Evolutionary conservation across 2,329 filamentous ascomycete genomes (phyloP).

Genomic region (Trichophyton mentagrophytes): DNA sequence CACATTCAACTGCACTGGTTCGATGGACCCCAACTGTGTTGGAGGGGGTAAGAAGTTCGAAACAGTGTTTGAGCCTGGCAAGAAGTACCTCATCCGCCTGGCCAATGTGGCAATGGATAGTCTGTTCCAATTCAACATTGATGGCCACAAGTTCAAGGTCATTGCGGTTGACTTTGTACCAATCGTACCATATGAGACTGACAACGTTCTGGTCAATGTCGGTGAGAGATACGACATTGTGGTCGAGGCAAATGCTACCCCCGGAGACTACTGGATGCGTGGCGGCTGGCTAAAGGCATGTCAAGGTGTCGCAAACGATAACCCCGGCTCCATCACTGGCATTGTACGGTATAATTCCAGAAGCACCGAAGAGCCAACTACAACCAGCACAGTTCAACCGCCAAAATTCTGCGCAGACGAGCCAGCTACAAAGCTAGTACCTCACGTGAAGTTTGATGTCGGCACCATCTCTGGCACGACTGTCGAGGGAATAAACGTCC

Average conservation of each 20-base stretch:
- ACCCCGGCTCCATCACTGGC: constrained; percentile 21
- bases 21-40: neutral
- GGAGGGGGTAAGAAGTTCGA: neutral
- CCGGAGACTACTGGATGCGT: constrained; percentile 30
- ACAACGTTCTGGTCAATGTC: constrained; percentile 24
- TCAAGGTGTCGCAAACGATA: constrained; percentile 26
- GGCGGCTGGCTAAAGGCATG: constrained; percentile 19
- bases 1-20: neutral
- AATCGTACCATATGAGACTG: constrained; percentile 41
- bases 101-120: constrained; percentile 35
- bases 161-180: constrained; percentile 46
- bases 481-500: neutral
- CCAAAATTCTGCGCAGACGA: constrained; percentile 18
- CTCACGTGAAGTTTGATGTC: neutral
- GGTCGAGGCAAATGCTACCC: constrained; percentile 18
- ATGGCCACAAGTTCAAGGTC: constrained; percentile 44
- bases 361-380: constrained; percentile 11
- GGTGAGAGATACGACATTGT: constrained; percentile 30
- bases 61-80: constrained; percentile 11
- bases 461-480: neutral
- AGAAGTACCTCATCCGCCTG: constrained; percentile 23
- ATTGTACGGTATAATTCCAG: constrained; percentile 33
- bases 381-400: constrained; percentile 1
- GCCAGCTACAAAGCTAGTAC: neutral
- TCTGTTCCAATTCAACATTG: constrained; percentile 39